Base-by-base conservation (phyloP, 208 protist species). In the Porcisia hertigi region DNA sequence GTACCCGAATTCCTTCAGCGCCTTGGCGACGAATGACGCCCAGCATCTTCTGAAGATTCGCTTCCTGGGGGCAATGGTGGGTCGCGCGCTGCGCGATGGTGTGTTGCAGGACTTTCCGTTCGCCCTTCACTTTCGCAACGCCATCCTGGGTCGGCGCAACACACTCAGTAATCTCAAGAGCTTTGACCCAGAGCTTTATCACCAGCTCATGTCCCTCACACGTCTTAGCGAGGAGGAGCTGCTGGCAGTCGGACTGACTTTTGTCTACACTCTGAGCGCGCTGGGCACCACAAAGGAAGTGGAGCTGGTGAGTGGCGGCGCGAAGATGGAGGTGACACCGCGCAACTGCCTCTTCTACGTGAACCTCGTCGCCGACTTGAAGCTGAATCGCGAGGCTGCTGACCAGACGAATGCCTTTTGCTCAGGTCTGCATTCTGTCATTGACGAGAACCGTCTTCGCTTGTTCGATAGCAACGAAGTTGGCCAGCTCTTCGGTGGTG, bases 271-370 rank as follows among this genome's bases (percentile, higher is more conserved):
- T 30, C 84, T 90, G 11, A 89, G 93, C 74, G 76, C 84, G 11
- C 67, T 97, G 23, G 95, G 92, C 9, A 76, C 88, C 9, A 88
- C 88, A 49, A 64, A 78, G 20, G 92, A 96, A 54, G 83, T 94
- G 54, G 93, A 97, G 73, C 87, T 98, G 43, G 83, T 97, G 54
- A 83, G 65, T 23, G 88, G 81, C 71, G 97, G 97, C 3, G 75
- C 83, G 9, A 72, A 97, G 76, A 89, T 97, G 72, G 62, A 84
- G 39, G 97, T 99, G 54, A 98, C 89, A 0, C 72, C 80, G 41
- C 83, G 82, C 58, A 98, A 98, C 82, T 93, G 88, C 59, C 76
- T 95, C n/a, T 87, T 94, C 74, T 99, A 98, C 79, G 93, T 99
- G 57, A 86, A 96, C 69, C 88, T 96, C 49, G 80, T 98, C n/a